These are phyloP conservation scores for Bipolaris bicolor DNA, from an alignment of 2,329 filamentous ascomycete species.

Conservation along the genomic window DNA sequence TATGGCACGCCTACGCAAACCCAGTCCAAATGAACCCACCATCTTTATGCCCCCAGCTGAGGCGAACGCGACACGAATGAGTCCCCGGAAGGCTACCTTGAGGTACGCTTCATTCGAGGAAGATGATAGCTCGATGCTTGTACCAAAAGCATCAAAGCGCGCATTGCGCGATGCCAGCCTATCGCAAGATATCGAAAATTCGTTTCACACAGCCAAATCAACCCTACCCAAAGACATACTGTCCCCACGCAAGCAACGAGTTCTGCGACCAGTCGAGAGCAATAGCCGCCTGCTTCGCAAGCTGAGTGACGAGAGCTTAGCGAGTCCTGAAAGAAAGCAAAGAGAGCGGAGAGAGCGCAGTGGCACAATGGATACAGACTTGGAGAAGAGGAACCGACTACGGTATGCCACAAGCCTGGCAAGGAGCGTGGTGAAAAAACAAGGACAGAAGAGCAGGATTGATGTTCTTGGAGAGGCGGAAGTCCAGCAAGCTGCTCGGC, in stretches of 20 bases:
- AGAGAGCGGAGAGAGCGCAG: slow-evolving; percentile 25
- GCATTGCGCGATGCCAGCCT: slow-evolving; percentile 32
- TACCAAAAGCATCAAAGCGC: slow-evolving; percentile 37
- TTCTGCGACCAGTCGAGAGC: slow-evolving; percentile 41
- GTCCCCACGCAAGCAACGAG: slow-evolving; percentile 41
- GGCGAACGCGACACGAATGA: slow-evolving; percentile 29
- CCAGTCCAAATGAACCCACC: slow-evolving; percentile 33
- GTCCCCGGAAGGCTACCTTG: slow-evolving; percentile 35
- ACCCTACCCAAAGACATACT: slow-evolving; percentile 13
- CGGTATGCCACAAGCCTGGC: slow-evolving; percentile 40
- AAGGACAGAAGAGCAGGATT: slow-evolving; percentile 21
- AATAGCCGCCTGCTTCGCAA: slow-evolving; percentile 40
- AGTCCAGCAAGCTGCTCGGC: slow-evolving; percentile 20
- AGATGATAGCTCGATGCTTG: slow-evolving; percentile 29
- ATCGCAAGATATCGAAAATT: slow-evolving; percentile 30
- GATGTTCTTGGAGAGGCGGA: slow-evolving; percentile 21
- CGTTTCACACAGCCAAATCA: slow-evolving; percentile 32
- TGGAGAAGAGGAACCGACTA: slow-evolving; percentile 22
- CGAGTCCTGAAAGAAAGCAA: slow-evolving; percentile 35
- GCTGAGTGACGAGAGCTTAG: slow-evolving; percentile 38
- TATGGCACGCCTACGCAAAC: slow-evolving; percentile 47
- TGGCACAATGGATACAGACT: slow-evolving; percentile 23
- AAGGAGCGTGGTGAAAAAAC: slow-evolving; percentile 35
- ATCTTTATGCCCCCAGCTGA: slow-evolving; percentile 26
- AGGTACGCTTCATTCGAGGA: slow-evolving; percentile 21